Percentiles rank a stretch among this genome's conserved stretches.
Conservation (phyloP, 768 basidiomycete species). For the Calocera cornea region DNA sequence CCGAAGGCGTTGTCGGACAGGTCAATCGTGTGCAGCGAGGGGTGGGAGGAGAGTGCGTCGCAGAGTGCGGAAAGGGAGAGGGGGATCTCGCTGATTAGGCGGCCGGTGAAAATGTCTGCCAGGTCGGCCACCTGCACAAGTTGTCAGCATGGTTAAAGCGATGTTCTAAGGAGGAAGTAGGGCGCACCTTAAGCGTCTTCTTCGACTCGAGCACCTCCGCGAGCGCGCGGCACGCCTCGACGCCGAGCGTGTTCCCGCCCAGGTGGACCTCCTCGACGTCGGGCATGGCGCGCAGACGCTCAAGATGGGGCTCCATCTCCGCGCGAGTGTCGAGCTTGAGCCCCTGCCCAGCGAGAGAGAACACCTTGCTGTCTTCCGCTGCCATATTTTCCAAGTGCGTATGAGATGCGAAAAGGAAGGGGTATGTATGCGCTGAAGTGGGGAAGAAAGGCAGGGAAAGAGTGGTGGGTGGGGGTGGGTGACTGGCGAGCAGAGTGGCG, state of each 20-base stretch:
- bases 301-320: constrained; percentile 63
- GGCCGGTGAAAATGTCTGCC: constrained; percentile 94
- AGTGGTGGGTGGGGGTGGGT: no score
- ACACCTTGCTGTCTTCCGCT: constrained; percentile 21
- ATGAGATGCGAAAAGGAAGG: neutral
- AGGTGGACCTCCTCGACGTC: constrained; percentile 78
- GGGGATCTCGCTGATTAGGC: constrained; percentile 91
- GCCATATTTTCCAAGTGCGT: no score
- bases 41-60: constrained; percentile 67
- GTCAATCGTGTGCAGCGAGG: constrained; percentile 72
- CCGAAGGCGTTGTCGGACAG: constrained; percentile 96
- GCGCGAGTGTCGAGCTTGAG: constrained; percentile 66
- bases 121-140: constrained; percentile 72
- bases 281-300: constrained; percentile 27
- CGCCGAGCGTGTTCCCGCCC: constrained; percentile 86
- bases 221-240: constrained; percentile 75
- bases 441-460: no score
- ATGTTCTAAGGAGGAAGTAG: neutral
- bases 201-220: constrained; percentile 65
- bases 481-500: neutral
- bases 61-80: constrained; percentile 77
- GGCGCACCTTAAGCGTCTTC: constrained; percentile 50
- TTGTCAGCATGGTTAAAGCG: constrained; percentile 1
- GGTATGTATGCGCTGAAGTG: neutral
- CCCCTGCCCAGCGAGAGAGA: constrained; percentile 49